Evolutionary conservation across 2,329 filamentous ascomycete genomes (phyloP).

Genomic region (Cercospora sp.): DNA sequence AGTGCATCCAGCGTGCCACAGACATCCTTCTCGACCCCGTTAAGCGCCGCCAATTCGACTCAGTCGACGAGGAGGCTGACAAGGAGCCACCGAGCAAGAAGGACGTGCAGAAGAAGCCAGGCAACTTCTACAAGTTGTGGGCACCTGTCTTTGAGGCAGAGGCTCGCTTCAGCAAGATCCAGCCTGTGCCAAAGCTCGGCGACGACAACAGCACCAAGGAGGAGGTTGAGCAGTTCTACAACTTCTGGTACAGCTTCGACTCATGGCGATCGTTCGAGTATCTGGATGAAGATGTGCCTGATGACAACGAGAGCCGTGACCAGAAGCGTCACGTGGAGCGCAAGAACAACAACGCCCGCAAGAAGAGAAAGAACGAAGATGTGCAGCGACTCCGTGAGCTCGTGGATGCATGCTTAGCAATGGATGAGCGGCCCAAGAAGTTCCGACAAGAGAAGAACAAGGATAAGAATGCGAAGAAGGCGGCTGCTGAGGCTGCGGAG

Average conservation of each 20-base stretch:
- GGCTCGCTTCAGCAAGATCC: constrained; percentile 84
- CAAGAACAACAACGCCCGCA: constrained; percentile 96
- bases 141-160: constrained; percentile 85
- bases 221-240: constrained; percentile 94
- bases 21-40: constrained; percentile 89
- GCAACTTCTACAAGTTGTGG: constrained; percentile 97
- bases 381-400: constrained; percentile 84
- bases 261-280: constrained; percentile 98
- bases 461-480: constrained; percentile 91
- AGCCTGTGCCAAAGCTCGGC: constrained; percentile 85
- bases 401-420: constrained; percentile 79
- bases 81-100: constrained; percentile 93
- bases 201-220: constrained; percentile 81
- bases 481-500: constrained; percentile 88
- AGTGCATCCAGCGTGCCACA: constrained; percentile 98
- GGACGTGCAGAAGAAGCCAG: constrained; percentile 67
- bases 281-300: constrained; percentile 96
- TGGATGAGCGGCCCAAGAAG: constrained; percentile 94
- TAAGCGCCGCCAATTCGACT: constrained; percentile 94
- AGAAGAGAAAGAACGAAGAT: constrained; percentile 99
- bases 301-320: constrained; percentile 98
- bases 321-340: constrained; percentile 98
- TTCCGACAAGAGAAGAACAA: constrained; percentile 92
- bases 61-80: constrained; percentile 89
- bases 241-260: constrained; percentile 99